These are phyloP conservation scores for Endothia cerciana DNA, from an alignment of 2,329 filamentous ascomycete genomes.

Conservation along the genomic window DNA sequence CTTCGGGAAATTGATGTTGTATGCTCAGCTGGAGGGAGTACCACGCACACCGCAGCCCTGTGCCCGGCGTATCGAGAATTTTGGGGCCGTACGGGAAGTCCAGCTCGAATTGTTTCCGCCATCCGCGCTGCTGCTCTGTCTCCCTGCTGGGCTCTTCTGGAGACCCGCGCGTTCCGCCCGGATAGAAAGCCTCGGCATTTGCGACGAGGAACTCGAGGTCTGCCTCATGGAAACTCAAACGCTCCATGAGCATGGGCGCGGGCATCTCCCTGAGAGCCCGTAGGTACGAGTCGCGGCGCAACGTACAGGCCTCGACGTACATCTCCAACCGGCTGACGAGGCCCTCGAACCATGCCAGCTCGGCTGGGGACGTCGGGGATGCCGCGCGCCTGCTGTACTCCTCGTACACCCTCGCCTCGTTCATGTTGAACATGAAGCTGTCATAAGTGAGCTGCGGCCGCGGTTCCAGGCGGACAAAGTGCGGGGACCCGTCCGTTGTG, in stretches of 20 bases:
- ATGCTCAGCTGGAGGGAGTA: background rate
- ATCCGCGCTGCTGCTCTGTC: background rate
- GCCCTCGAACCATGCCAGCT: background rate
- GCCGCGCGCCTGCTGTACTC: background rate
- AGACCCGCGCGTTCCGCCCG: background rate
- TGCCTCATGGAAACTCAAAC: background rate
- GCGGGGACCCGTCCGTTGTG: background rate
- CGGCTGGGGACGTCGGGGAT: background rate
- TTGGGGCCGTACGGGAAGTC: background rate
- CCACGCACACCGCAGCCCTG: background rate
- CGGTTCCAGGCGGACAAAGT: background rate
- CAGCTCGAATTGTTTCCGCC: background rate
- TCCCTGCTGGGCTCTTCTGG: background rate
- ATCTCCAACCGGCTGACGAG: background rate
- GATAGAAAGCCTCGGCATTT: background rate
- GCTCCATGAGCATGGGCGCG: background rate
- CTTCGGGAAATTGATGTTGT: background rate
- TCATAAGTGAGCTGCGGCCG: constrained; percentile 6
- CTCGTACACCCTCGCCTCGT: background rate
- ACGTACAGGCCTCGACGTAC: background rate
- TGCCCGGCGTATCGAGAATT: background rate
- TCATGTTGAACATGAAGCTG: constrained; percentile 8
- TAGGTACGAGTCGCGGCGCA: background rate
- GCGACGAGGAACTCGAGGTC: background rate
- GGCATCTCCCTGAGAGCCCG: constrained; percentile 1